A percentile compares a stretch with the other conserved stretches of the same genome.
These are phyloP conservation scores for Fusarium sp. DNA, from an alignment of 2,329 filamentous ascomycete genomes.

Conservation along the genomic window DNA sequence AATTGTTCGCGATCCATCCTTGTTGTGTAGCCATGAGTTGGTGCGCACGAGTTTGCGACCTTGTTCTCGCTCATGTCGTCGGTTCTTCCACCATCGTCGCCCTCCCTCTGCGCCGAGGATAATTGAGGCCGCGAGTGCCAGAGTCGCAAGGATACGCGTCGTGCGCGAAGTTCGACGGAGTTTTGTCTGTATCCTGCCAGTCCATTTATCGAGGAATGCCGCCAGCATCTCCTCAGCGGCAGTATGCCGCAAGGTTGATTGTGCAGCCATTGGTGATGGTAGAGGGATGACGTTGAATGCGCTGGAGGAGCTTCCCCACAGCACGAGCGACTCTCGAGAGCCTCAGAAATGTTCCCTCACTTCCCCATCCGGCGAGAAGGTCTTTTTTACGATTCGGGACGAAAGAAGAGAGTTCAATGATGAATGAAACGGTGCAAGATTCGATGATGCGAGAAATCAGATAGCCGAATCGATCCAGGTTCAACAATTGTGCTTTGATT, in stretches of 20 bases:
- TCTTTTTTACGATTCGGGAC: background rate
- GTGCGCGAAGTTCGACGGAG: slow-evolving; percentile 76
- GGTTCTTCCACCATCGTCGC: slow-evolving; percentile 80
- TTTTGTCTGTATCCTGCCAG: slow-evolving; percentile 62
- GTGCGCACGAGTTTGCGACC: slow-evolving; percentile 85
- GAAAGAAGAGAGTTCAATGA: slow-evolving; percentile 11
- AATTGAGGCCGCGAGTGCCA: slow-evolving; percentile 82
- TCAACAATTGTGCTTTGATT: slow-evolving; percentile 12
- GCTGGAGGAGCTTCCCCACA: slow-evolving; percentile 42
- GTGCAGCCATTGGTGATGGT: slow-evolving; percentile 76
- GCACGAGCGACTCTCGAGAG: slow-evolving; percentile 32
- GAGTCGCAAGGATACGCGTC: slow-evolving; percentile 79
- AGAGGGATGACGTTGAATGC: slow-evolving; percentile 28
- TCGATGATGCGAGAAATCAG: background rate
- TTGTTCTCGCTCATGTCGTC: slow-evolving; percentile 82
- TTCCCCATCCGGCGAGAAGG: slow-evolving; percentile 34
- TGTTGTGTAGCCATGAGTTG: slow-evolving; percentile 93
- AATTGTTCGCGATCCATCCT: slow-evolving; percentile 94
- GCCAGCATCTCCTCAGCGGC: slow-evolving; percentile 76
- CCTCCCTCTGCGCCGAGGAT: slow-evolving; percentile 82
- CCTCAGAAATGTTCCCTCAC: slow-evolving; percentile 26
- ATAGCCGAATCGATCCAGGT: slow-evolving; percentile 14
- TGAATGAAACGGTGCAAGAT: background rate
- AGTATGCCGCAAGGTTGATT: slow-evolving; percentile 82
- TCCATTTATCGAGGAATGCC: slow-evolving; percentile 72